Percentiles rank a stretch among this genome's conserved stretches.
Evolutionary conservation across 2,329 filamentous ascomycete species (phyloP).

Genomic region (Colletotrichum sansevieriae): DNA sequence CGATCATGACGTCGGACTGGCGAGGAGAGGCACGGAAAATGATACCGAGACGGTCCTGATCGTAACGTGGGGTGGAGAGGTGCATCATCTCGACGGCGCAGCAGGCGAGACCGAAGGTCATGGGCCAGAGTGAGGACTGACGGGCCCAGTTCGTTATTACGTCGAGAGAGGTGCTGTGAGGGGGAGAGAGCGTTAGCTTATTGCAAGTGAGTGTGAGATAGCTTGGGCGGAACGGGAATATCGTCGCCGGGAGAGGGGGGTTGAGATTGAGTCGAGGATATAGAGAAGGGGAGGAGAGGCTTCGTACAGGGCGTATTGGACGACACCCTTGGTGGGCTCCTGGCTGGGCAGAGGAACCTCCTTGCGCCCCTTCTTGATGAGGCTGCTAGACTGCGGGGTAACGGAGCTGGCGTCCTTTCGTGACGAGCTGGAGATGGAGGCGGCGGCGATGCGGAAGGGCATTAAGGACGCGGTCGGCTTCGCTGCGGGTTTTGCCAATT

Average conservation of each 20-base stretch:
- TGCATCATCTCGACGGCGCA: constrained; percentile 96
- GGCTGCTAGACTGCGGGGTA: constrained; percentile 64
- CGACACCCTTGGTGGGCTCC: constrained; percentile 81
- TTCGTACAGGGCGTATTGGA: constrained; percentile 89
- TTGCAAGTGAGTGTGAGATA: neutral
- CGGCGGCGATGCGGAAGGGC: constrained; percentile 73
- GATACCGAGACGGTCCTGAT: constrained; percentile 89
- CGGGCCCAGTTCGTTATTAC: constrained; percentile 86
- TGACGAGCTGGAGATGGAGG: constrained; percentile 75
- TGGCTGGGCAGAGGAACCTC: constrained; percentile 85
- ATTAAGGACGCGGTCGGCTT: constrained; percentile 74
- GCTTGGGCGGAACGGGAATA: neutral
- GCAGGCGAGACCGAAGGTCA: constrained; percentile 90
- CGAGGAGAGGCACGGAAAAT: constrained; percentile 91
- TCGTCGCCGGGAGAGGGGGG: neutral
- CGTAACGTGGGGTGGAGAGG: constrained; percentile 87
- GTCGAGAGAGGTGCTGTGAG: constrained; percentile 78
- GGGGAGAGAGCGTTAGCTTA: neutral
- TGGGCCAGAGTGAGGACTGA: constrained; percentile 87
- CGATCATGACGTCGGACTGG: constrained; percentile 94
- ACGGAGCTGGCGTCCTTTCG: constrained; percentile 72
- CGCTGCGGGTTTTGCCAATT: constrained; percentile 57
- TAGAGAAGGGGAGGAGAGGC: neutral
- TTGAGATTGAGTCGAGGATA: neutral
- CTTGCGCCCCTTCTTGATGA: constrained; percentile 68